Evolutionary conservation across 2,329 filamentous ascomycete species (phyloP), one percentile per base, ranked within the genome.

Genomic region (Aureobasidium sp.): DNA sequence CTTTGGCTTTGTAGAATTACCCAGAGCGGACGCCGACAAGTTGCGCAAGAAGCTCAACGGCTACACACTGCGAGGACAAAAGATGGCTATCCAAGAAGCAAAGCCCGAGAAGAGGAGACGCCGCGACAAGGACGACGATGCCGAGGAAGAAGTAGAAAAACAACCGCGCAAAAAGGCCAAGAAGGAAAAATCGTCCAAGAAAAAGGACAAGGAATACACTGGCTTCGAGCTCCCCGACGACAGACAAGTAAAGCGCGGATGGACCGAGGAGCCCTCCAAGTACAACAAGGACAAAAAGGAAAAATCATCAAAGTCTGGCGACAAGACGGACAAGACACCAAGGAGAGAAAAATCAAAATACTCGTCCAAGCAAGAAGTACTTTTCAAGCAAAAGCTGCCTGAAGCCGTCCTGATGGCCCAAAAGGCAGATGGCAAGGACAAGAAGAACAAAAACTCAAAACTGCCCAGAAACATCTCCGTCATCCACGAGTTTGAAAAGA

Each of bases 1-100:
- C 59, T 99, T 91, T 84, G 94, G 93, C 61, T 99, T 89, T 76
- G 80, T 97, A 63, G 91, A 95, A 50, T 76, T 99, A 42, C 92
- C 92, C 0, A 76, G 73, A 3, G 83, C 85, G 75, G 91, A 96
- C 66, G 94, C 93, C 10, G 88, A 93, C n/a, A 96, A 91, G 74
- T 76, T 97, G 59, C 91, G 87, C 77, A 93, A 88, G 77, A 97
- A 94, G 77, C 81, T 97, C 54, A 89, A 96, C 78, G 93, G 93
- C 36, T 84, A 88, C 1, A 88, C 90, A 29, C 77, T 99, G 61
- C 94, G 88, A 71, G 94, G 94, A 9, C 81, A 81, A 63, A 97
- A 96, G 75, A 84, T 97, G 68, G 85, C 85, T 62, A 84, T 99
- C 63, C 90, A 97, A 68, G 85, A 87, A 65, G 94, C 94, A 7